Base-by-base conservation (phyloP, 2,329 filamentous ascomycete genomes). In the Amphichorda felina region DNA sequence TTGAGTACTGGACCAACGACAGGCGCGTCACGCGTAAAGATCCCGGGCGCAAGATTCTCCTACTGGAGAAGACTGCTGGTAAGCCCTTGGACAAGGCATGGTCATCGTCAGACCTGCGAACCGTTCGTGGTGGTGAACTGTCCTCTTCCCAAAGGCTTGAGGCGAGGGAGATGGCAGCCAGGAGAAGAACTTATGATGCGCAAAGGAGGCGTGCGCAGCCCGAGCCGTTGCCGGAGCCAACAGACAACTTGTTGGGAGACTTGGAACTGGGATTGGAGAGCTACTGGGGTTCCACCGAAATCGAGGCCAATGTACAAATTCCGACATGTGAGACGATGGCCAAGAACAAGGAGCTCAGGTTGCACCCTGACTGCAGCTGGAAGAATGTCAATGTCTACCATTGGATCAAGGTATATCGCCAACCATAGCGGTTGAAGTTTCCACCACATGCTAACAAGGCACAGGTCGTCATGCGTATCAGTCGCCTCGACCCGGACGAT, bases 301-400 rank as follows among this genome's bases (percentile, higher is more conserved):
- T 94, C 64, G 88, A 95, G 53, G 89, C 94, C 66, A 91, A 82
- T 41, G 85, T 94, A 8, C 86, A 94, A 59, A 69, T 95, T 33
- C 88, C 88, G 9, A 94, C 84, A 25, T 95, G 88, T 51, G 76
- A 84, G 46, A 79, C 80, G 50, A 88, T 93, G 80, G 75, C 82
- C 16, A 82, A 79, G 48, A 79, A 88, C 49, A 71, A 70, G 53
- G 56, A 56, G 8, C 38, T 72, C 26, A 72, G 75, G 40, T 61
- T 95, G 40, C 82, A 94, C 53, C 89, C 89, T 36, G 87, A 94
- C 52, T 94, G 86, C 37, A 94, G 86, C 38, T 94, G 89, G 68
- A 82, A 86, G 50, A 93, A 93, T 43, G 89, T 94, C 35, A 85
- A 91, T 49, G 87, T 95, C 36, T 86, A 85, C 53, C 88, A 95